These are phyloP conservation scores for Nannochloris sp. DNA, from an alignment of 139 green algal species.

Conservation along the genomic window DNA sequence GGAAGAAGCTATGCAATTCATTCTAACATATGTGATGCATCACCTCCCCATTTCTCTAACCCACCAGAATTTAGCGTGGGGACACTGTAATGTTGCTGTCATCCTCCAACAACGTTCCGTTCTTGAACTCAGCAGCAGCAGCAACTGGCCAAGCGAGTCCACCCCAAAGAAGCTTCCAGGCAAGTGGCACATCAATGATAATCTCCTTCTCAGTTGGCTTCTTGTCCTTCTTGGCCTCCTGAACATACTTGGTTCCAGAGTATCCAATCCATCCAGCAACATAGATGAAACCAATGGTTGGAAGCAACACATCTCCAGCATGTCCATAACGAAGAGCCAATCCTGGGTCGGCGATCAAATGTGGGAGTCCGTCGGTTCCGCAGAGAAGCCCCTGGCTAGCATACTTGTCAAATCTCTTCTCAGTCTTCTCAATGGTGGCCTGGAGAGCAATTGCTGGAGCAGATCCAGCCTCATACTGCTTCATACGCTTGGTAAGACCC, in stretches of 20 bases:
- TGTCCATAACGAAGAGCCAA: constrained; percentile 87
- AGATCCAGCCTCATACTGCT: constrained; percentile 86
- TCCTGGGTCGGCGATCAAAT: constrained; percentile 96
- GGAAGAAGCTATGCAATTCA: not conserved
- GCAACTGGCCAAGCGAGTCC: constrained; percentile 71
- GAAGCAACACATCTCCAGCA: constrained; percentile 86
- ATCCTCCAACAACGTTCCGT: constrained; percentile 67
- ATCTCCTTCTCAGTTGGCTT: constrained; percentile 92
- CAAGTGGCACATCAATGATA: constrained; percentile 94
- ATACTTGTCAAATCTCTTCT: constrained; percentile 92
- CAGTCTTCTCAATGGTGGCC: constrained; percentile 88
- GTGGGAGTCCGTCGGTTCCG: constrained; percentile 91
- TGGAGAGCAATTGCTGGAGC: constrained; percentile 82
- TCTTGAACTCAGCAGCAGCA: constrained; percentile 61
- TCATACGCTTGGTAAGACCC: constrained; percentile 71
- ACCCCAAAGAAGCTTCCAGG: constrained; percentile 49
- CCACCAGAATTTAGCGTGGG: constrained; percentile 52
- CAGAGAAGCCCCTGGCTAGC: constrained; percentile 86
- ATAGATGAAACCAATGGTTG: constrained; percentile 96
- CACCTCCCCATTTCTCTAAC: not conserved
- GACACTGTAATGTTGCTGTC: constrained; percentile 89
- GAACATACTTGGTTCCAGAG: constrained; percentile 86
- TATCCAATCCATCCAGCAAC: constrained; percentile 95
- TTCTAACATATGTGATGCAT: not conserved
- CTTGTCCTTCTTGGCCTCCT: constrained; percentile 36